Percentiles rank a stretch among this genome's conserved stretches.
These are phyloP conservation scores for Penicillium tannophilum DNA, from an alignment of 495 filamentous ascomycete genomes.

Conservation along the genomic window DNA sequence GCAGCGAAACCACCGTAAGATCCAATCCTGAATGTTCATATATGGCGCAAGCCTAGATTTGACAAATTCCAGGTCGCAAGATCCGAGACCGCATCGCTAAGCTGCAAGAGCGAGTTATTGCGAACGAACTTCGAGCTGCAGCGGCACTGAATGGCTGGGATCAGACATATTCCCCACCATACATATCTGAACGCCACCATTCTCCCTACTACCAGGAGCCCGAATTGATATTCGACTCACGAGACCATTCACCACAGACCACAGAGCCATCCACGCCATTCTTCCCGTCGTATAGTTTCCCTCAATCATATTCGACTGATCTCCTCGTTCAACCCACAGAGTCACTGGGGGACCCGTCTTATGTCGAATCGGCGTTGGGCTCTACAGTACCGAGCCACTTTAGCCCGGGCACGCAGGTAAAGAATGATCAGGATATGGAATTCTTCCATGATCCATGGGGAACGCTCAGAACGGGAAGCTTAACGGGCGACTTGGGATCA, in stretches of 20 bases:
- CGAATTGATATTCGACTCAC: not conserved
- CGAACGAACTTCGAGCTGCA: conserved; percentile 41
- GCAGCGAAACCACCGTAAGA: conserved; percentile 41
- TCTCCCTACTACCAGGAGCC: not conserved
- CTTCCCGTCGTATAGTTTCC: conserved; percentile 4
- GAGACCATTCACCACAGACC: conserved; percentile 2
- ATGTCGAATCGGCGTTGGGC: not conserved
- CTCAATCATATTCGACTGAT: too few relatives aligned
- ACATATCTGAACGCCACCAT: not conserved
- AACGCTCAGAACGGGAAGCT: not conserved
- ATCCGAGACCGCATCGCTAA: conserved; percentile 47
- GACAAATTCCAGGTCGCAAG: conserved; percentile 33
- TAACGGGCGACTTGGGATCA: not conserved
- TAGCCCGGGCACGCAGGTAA: not conserved
- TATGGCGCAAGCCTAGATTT: not conserved
- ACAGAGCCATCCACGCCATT: conserved; percentile 14
- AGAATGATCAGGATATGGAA: conserved; percentile 2
- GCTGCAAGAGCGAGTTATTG: conserved; percentile 46
- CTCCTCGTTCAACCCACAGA: not conserved
- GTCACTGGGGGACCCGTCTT: not conserved
- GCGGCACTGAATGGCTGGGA: conserved; percentile 38
- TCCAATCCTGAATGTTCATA: not conserved
- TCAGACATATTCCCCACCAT: conserved; percentile 18
- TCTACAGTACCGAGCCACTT: not conserved
- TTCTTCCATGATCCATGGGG: conserved; percentile 4